Evolutionary conservation across 441 rosid genomes (phyloP), one percentile per base, ranked within the genome.

Genomic region (Eruca vesicaria): DNA sequence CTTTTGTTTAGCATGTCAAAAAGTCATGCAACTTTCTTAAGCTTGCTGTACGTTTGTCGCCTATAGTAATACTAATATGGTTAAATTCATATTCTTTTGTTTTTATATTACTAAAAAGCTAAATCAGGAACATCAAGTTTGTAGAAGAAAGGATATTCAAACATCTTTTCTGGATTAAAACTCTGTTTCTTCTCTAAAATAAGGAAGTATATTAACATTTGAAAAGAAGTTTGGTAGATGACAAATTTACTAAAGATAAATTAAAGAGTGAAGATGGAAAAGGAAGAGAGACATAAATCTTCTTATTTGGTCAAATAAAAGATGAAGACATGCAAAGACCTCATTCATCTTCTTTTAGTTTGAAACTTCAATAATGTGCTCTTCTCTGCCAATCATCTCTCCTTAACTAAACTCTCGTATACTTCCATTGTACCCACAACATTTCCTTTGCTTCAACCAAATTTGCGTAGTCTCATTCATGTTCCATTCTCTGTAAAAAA

Each of bases 271-370:
- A 20, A 53, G 18, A 63, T 36, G 12, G 23, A 43, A n/a, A 43
- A 41, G 56, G 63, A 73, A 63, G 63, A 58, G 35, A 55, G 33
- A 14, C 48, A 65, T 58, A 43, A 60, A 9, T 43, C 56, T 63
- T 63, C 63, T 23, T 23, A 23, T 19, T 60, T 61, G 41, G 50
- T 2, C 18, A 28, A 19, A 63, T 31, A 62, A 61, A 32, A 32
- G 61, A 32, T 71, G n/a, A 41, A 21, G 69, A 12, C n/a, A 38
- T 38, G 45, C 29, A 33, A 62, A 62, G 68, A 63, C 31, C 52
- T 48, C 67, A 67, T 74, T 29, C 68, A 68, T 75, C 69, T 60
- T 67, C 41, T 74, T 48, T 18, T 48, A 45, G 61, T 21, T 58
- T 58, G 29, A 74, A 20, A 67, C 52, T 59, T 50, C 45, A 68